Base-by-base conservation (phyloP, 768 basidiomycete species). In the Lactarius vividus region DNA sequence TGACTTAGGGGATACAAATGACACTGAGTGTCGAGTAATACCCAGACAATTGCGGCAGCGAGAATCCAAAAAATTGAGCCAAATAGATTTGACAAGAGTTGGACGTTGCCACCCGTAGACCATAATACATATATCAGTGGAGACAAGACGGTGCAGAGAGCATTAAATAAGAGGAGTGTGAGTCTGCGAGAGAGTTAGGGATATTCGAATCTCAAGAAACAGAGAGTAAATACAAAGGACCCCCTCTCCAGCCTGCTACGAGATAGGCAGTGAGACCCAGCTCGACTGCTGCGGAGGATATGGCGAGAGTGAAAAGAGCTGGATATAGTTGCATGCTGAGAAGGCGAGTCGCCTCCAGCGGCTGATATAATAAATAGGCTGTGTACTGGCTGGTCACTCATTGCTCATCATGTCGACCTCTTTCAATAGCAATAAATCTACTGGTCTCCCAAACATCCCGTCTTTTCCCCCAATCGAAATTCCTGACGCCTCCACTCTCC, bases 131-230 rank as follows among this genome's bases (percentile, higher is more conserved):
- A 93, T 39, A 85, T 84, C 15, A 82, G 78, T 16, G 86, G 82
- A 73, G 91, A 92, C 52, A 90, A 70, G 1, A 83, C 79, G n/a
- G 91, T 92, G 91, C 91, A 92, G 44, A 83, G 81, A 26, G 88
- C 80, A 69, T 85, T 84, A 74, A 89, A 88, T 65, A 85, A 77
- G 65, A 86, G 81, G 57, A 87, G 75, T 57, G 88, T 83, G 62
- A 88, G 71, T 46, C 85, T 87, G 61, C 46, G 18, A 57, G 23
- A 16, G 40, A 33, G 4, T 31, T 57, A 49, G 18, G 33, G 16
- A 80, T 85, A 72, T 70, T 88, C 85, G 91, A 72, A 55, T 5
- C 15, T 10, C 35, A 40, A 40, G 15, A 26, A 65, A 65, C 64
- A 49, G 20, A 15, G 54, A 37, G 57, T 49, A 33, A 49, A 28